Evolutionary conservation across 352 stramenopile species (phyloP).

Genomic region (Plasmopara halstedii): DNA sequence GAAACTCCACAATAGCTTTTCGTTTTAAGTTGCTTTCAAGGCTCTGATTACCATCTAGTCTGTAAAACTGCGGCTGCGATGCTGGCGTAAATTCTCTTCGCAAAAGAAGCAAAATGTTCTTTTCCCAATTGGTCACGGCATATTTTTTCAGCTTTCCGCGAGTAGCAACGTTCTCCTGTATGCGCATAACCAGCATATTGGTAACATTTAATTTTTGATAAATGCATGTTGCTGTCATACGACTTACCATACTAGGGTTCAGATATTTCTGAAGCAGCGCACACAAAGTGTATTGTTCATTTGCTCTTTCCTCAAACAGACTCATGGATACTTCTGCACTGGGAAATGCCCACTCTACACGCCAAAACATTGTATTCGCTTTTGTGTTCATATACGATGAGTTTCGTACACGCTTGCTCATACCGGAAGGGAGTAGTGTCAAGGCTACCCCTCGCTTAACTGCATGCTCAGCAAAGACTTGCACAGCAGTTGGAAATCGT

Average conservation of each 20-base stretch:
- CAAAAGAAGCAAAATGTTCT: constrained; percentile 51
- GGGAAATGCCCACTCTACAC: constrained; percentile 72
- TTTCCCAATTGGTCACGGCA: constrained; percentile 39
- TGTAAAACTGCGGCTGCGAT: constrained; percentile 65
- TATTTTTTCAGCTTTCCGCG: constrained; percentile 70
- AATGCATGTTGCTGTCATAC: not conserved
- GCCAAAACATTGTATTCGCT: constrained; percentile 54
- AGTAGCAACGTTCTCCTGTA: constrained; percentile 61
- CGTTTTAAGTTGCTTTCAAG: constrained; percentile 71
- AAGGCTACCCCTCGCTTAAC: constrained; percentile 58
- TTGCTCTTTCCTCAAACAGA: constrained; percentile 41
- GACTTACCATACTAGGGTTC: constrained; percentile 41
- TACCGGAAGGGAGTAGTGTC: constrained; percentile 66
- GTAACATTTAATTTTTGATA: not conserved
- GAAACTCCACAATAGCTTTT: constrained; percentile 76
- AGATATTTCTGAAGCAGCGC: constrained; percentile 57
- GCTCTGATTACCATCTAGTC: constrained; percentile 45
- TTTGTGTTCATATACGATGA: constrained; percentile 73
- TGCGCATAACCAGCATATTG: not conserved
- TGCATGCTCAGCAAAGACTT: constrained; percentile 62
- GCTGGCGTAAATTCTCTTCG: constrained; percentile 72
- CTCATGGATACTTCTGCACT: constrained; percentile 36
- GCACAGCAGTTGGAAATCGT: constrained; percentile 60
- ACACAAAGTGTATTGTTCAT: constrained; percentile 48
- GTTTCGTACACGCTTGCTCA: constrained; percentile 73